Conservation (phyloP, 495 filamentous ascomycete species). For the Penicillium cosmopolitanum region DNA sequence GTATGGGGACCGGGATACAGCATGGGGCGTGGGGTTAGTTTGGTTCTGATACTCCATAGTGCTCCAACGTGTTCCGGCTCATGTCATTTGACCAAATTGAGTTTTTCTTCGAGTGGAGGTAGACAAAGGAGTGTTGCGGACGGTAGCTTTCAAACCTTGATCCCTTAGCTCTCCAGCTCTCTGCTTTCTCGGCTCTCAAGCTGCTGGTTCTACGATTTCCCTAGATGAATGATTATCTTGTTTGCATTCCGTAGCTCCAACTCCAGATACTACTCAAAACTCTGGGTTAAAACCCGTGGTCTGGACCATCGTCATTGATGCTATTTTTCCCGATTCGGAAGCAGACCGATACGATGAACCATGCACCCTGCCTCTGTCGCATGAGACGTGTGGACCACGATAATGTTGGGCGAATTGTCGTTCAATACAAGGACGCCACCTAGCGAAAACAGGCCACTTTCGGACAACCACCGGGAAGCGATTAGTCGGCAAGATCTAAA, state of each 20-base stretch:
- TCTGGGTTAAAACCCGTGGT: background rate
- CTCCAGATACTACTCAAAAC: background rate
- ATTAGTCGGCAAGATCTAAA: constrained; percentile 5
- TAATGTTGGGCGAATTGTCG: constrained; percentile 19
- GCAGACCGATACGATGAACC: constrained; percentile 1
- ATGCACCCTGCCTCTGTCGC: constrained; percentile 5
- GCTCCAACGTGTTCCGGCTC: constrained; percentile 12
- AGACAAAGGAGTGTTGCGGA: background rate
- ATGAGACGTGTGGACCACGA: constrained; percentile 21
- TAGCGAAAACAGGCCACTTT: constrained; percentile 7
- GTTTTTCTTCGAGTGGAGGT: constrained; percentile 13
- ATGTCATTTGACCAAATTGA: constrained; percentile 10
- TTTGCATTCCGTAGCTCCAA: background rate
- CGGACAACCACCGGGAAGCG: constrained; percentile 17
- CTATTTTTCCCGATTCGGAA: constrained; percentile 7
- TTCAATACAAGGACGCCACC: constrained; percentile 12
- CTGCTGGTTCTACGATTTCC: no score
- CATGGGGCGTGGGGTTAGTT: constrained; percentile 18
- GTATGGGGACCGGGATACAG: constrained; percentile 10
- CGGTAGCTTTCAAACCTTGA: background rate
- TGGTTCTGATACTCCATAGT: constrained; percentile 13
- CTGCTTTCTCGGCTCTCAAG: background rate
- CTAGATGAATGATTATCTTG: background rate
- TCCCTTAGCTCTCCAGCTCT: background rate
- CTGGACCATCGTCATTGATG: constrained; percentile 6